Evolutionary conservation across 2,329 filamentous ascomycete species (phyloP).

Genomic region (Aspergillus brasiliensis): DNA sequence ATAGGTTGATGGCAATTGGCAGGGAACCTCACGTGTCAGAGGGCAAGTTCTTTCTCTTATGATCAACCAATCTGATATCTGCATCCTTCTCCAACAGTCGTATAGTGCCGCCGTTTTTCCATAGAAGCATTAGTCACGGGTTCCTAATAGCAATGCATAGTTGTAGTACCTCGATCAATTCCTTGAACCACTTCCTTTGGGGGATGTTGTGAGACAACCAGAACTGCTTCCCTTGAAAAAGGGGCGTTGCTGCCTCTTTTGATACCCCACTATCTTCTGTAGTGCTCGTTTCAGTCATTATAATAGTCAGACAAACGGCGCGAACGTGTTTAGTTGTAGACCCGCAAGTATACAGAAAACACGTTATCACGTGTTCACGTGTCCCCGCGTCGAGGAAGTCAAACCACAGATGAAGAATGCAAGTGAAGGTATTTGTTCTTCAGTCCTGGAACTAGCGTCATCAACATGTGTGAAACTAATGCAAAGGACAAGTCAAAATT

Average conservation of each 20-base stretch:
- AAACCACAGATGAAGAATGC: background rate
- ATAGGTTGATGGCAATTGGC: background rate
- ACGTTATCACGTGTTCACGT: conserved; percentile 30
- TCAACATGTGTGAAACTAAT: background rate
- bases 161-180: conserved; percentile 49
- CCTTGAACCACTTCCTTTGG: conserved; percentile 49
- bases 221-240: conserved; percentile 60
- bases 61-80: conserved; percentile 62
- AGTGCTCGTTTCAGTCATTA: background rate
- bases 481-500: background rate
- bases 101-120: conserved; percentile 58
- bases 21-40: conserved; percentile 47
- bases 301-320: too few species aligned
- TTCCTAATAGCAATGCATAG: background rate
- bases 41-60: conserved; percentile 53
- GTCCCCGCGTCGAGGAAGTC: conserved; percentile 6
- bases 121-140: conserved; percentile 6
- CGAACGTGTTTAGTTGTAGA: background rate
- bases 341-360: conserved; percentile 13
- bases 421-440: background rate
- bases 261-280: background rate
- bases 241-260: conserved; percentile 1
- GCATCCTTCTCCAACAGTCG: conserved; percentile 57
- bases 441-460: background rate
- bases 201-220: conserved; percentile 61